Conservation (phyloP, 2,329 filamentous ascomycete genomes). For the Pezicula neosporulosa region DNA sequence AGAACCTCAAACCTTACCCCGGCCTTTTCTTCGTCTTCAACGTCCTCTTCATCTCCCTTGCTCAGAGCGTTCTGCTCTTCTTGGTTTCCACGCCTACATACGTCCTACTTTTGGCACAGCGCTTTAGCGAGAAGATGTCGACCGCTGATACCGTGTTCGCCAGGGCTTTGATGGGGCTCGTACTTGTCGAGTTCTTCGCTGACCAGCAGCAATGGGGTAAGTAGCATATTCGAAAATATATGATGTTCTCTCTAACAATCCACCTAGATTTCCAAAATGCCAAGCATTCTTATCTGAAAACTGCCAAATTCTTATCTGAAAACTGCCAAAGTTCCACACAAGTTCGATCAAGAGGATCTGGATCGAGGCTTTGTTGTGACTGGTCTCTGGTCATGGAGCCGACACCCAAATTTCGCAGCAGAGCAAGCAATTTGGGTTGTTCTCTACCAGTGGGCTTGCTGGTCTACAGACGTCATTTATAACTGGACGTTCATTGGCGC, state of each 20-base stretch:
- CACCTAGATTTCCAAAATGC: constrained; percentile 70
- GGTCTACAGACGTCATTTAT: constrained; percentile 63
- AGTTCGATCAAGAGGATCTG: constrained; percentile 68
- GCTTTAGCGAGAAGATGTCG: constrained; percentile 51
- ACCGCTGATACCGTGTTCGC: constrained; percentile 56
- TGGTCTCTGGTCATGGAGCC: constrained; percentile 82
- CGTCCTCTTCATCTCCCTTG: constrained; percentile 80
- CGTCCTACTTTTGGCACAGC: constrained; percentile 69
- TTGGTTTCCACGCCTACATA: constrained; percentile 80
- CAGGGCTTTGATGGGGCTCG: constrained; percentile 49
- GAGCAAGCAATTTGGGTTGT: constrained; percentile 89
- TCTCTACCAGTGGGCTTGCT: constrained; percentile 85
- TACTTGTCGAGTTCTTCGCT: constrained; percentile 72
- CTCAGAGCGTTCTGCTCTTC: constrained; percentile 80
- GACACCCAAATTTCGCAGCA: constrained; percentile 92
- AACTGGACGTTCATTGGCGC: constrained; percentile 78
- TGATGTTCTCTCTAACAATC: not conserved
- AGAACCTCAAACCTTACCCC: constrained; percentile 48
- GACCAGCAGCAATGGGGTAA: constrained; percentile 90
- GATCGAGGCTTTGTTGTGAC: constrained; percentile 85
- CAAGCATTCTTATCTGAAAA: constrained; percentile 71
- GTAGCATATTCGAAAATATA: constrained; percentile 18
- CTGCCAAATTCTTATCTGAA: constrained; percentile 69
- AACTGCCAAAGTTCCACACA: constrained; percentile 65
- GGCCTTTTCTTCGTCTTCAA: constrained; percentile 78